Evolutionary conservation across 2,329 filamentous ascomycete species (phyloP).

Genomic region (Nothophoma quercina): DNA sequence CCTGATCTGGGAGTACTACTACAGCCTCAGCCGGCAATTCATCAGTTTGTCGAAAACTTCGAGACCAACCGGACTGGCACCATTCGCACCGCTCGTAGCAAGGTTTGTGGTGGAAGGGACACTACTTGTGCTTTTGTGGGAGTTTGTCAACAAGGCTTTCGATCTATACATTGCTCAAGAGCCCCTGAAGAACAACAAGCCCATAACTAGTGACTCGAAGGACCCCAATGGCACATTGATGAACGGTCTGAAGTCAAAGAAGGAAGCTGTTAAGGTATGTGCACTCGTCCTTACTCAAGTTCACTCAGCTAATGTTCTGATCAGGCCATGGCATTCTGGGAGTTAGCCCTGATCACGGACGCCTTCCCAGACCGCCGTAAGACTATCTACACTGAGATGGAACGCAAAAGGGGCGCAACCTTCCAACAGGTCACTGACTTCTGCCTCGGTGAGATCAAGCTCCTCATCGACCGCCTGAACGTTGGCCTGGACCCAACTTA

Average conservation of each 20-base stretch:
- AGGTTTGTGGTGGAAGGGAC: slow-evolving; percentile 63
- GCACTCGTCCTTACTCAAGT: neutral
- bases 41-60: slow-evolving; percentile 76
- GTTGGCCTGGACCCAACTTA: slow-evolving; percentile 48
- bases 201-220: slow-evolving; percentile 83
- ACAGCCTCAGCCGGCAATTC: slow-evolving; percentile 74
- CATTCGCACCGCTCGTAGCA: slow-evolving; percentile 63
- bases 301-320: slow-evolving; percentile 16
- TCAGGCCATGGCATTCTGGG: slow-evolving; percentile 88
- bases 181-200: slow-evolving; percentile 83
- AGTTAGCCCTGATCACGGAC: slow-evolving; percentile 80
- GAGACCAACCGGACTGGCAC: slow-evolving; percentile 64
- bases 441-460: slow-evolving; percentile 73
- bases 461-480: slow-evolving; percentile 72
- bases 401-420: slow-evolving; percentile 78
- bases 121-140: slow-evolving; percentile 76
- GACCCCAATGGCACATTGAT: slow-evolving; percentile 91
- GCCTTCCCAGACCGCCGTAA: slow-evolving; percentile 78
- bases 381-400: slow-evolving; percentile 85
- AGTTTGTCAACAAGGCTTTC: slow-evolving; percentile 78
- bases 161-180: slow-evolving; percentile 80
- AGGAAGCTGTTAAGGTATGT: slow-evolving; percentile 73
- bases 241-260: slow-evolving; percentile 83
- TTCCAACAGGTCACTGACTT: slow-evolving; percentile 80
- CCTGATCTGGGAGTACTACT: slow-evolving; percentile 59